phyloP scores from a whole-genome alignment of 345 rosid genomes.

The Cardamine resedifolia region DNA sequence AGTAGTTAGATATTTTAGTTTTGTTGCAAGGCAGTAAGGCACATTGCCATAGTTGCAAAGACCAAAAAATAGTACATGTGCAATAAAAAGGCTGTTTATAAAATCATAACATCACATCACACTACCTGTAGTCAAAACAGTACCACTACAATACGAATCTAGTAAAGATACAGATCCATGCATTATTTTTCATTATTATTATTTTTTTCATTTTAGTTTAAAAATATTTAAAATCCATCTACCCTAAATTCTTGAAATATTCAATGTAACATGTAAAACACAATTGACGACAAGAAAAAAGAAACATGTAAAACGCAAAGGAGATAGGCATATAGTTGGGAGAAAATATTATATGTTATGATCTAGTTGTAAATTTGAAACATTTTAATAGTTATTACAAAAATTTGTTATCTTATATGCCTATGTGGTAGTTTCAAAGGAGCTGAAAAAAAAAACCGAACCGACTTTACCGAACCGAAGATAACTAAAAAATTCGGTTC shows the following conservation, averaged over 20 bases:
- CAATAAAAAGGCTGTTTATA: constrained; percentile 34
- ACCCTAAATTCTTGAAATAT: not conserved
- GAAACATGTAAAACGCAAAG: not conserved
- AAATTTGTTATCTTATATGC: not conserved
- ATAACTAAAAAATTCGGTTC: no score
- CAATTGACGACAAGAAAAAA: no score
- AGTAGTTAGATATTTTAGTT: not conserved
- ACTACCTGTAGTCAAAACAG: constrained; percentile 30
- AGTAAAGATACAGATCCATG: constrained; percentile 21
- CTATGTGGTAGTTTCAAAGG: no score
- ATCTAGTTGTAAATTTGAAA: not conserved
- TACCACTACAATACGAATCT: constrained; percentile 34
- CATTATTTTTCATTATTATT: constrained; percentile 1
- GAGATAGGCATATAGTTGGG: not conserved
- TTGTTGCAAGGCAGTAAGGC: constrained; percentile 6
- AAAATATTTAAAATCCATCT: not conserved
- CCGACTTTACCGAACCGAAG: no score
- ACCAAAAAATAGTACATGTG: constrained; percentile 34
- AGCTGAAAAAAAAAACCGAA: no score
- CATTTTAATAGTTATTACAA: not conserved
- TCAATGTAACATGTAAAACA: not conserved
- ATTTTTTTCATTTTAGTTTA: not conserved
- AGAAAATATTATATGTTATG: not conserved
- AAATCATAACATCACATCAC: constrained; percentile 41
- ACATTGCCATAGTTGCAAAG: constrained; percentile 32